Evolutionary conservation across 306 rosid species (phyloP).

Genomic region (Benincasa hispida): DNA sequence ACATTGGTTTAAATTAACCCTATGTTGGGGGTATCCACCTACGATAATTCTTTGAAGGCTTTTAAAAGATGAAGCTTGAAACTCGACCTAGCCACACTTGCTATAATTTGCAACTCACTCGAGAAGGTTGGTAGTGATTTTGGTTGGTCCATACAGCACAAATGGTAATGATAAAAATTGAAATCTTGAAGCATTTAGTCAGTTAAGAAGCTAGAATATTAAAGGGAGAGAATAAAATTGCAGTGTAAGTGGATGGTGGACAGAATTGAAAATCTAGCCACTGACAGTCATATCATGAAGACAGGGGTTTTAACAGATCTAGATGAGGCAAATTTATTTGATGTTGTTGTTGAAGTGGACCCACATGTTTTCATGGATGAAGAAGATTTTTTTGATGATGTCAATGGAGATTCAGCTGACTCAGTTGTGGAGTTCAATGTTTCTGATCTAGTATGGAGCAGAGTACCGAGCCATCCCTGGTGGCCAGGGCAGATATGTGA

Average conservation of each 20-base stretch:
- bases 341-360: constrained; percentile 43
- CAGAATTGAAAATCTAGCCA: constrained; percentile 15
- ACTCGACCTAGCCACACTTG: not conserved
- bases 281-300: not conserved
- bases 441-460: constrained; percentile 81
- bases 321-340: constrained; percentile 12
- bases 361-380: constrained; percentile 15
- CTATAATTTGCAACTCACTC: not conserved
- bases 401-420: constrained; percentile 10
- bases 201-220: not conserved
- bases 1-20: not conserved
- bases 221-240: not conserved
- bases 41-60: not conserved
- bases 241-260: constrained; percentile 10
- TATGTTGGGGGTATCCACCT: not conserved
- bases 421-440: constrained; percentile 20
- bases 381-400: constrained; percentile 4
- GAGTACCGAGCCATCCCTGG: constrained; percentile 86
- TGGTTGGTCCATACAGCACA: not conserved
- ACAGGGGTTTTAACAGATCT: constrained; percentile 4
- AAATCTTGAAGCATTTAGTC: not conserved
- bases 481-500: constrained; percentile 95
- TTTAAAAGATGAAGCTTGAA: not conserved
- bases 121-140: not conserved
- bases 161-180: not conserved